Conservation (phyloP, 352 stramenopile species). For the Globisporangium spinosum region DNA sequence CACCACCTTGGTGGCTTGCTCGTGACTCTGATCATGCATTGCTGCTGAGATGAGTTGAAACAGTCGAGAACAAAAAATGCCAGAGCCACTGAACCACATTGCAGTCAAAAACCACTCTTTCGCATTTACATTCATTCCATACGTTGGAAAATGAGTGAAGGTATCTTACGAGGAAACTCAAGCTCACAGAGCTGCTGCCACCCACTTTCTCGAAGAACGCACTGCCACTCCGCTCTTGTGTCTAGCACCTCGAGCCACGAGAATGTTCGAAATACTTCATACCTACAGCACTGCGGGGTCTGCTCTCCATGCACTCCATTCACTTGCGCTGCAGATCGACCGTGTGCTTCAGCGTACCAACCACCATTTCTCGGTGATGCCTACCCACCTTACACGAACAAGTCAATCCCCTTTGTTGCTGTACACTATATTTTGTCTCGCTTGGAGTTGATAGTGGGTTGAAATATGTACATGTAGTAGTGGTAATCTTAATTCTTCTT, state of each 20-base stretch:
- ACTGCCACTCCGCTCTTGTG: neutral
- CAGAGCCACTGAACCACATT: no score
- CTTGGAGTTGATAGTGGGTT: neutral
- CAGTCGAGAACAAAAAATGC: no score
- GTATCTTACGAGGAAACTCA: no score
- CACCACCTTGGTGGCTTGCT: no score
- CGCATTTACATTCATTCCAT: no score
- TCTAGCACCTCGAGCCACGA: neutral
- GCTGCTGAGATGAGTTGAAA: no score
- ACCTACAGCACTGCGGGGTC: neutral
- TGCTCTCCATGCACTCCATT: neutral
- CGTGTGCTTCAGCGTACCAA: neutral
- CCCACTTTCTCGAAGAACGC: no score
- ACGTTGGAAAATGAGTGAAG: no score
- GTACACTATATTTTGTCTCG: neutral
- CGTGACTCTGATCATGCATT: no score
- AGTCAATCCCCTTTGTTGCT: neutral
- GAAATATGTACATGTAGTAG: neutral
- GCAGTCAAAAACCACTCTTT: no score
- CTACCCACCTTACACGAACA: neutral
- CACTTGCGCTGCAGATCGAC: no score
- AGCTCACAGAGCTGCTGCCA: no score
- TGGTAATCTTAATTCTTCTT: neutral
- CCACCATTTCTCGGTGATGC: neutral
- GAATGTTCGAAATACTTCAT: neutral